Conservation (phyloP, 2,329 filamentous ascomycete species). For the Diaporthe velutina region DNA sequence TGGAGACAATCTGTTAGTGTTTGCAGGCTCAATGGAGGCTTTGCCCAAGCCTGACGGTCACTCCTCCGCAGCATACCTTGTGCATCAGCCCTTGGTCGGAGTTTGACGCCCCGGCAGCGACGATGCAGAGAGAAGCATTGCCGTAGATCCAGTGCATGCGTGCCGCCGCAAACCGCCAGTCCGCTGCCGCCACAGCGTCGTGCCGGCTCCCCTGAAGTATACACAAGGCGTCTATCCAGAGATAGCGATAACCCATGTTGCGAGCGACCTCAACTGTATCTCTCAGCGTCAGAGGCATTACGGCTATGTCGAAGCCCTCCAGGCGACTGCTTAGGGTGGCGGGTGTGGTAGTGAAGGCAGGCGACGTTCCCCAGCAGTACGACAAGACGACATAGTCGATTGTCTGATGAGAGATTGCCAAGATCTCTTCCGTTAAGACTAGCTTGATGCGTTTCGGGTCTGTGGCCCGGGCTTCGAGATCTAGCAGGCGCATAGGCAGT, state of each 20-base stretch:
- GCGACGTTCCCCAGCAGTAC: background rate
- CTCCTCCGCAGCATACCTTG: background rate
- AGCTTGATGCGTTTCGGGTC: background rate
- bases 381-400: background rate
- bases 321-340: background rate
- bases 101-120: background rate
- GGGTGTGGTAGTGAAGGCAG: background rate
- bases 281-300: background rate
- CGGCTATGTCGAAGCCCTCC: background rate
- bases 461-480: background rate
- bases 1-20: background rate
- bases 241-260: background rate
- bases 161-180: constrained; percentile 4
- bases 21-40: background rate
- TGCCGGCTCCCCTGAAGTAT: background rate
- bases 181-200: background rate
- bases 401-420: background rate
- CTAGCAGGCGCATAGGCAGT: background rate
- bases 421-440: background rate
- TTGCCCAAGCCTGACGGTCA: background rate
- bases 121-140: background rate
- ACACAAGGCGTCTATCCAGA: constrained; percentile 10
- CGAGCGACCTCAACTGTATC: background rate
- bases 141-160: constrained; percentile 5
- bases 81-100: background rate